Evolutionary conservation across 2,329 filamentous ascomycete genomes (phyloP).

Genomic region (Diaporthe longicolla): DNA sequence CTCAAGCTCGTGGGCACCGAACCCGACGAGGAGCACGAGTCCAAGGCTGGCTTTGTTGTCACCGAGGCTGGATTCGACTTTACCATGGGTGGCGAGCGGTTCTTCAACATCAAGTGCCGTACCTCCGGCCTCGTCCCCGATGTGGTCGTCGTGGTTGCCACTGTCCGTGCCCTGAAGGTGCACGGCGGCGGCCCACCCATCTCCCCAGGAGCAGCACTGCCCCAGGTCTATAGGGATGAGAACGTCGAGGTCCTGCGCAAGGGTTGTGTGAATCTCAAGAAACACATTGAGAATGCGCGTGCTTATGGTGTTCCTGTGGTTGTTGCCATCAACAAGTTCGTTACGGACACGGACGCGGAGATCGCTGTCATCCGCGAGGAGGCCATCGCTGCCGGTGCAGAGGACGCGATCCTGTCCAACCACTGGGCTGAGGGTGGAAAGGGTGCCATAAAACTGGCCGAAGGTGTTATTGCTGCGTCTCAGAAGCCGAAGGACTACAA

Average conservation of each 20-base stretch:
- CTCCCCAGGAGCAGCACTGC: slow-evolving; percentile 85
- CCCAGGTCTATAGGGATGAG: slow-evolving; percentile 91
- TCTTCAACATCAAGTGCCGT: slow-evolving; percentile 99
- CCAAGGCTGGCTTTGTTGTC: slow-evolving; percentile 92
- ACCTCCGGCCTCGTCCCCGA: slow-evolving; percentile 93
- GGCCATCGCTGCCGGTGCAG: slow-evolving; percentile 89
- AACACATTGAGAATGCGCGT: slow-evolving; percentile 93
- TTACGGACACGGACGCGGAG: slow-evolving; percentile 93
- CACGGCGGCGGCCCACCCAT: slow-evolving; percentile 98
- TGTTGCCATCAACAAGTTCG: slow-evolving; percentile 97
- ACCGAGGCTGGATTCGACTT: slow-evolving; percentile 99
- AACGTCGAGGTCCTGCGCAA: slow-evolving; percentile 91
- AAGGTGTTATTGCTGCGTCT: slow-evolving; percentile 86
- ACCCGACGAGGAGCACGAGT: slow-evolving; percentile 84
- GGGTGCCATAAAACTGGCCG: slow-evolving; percentile 89
- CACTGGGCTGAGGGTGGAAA: slow-evolving; percentile 97
- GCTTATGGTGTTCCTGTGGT: slow-evolving; percentile 93
- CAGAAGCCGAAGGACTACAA: slow-evolving; percentile 90
- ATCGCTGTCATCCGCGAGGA: slow-evolving; percentile 91
- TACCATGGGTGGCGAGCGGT: slow-evolving; percentile 99
- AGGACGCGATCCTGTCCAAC: slow-evolving; percentile 93
- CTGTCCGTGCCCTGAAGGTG: slow-evolving; percentile 94
- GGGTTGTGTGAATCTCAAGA: slow-evolving; percentile 94
- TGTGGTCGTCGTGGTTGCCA: slow-evolving; percentile 94
- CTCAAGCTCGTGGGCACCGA: slow-evolving; percentile 97